Conservation (phyloP, 345 rosid species). For the Lumnitzera racemosa region DNA sequence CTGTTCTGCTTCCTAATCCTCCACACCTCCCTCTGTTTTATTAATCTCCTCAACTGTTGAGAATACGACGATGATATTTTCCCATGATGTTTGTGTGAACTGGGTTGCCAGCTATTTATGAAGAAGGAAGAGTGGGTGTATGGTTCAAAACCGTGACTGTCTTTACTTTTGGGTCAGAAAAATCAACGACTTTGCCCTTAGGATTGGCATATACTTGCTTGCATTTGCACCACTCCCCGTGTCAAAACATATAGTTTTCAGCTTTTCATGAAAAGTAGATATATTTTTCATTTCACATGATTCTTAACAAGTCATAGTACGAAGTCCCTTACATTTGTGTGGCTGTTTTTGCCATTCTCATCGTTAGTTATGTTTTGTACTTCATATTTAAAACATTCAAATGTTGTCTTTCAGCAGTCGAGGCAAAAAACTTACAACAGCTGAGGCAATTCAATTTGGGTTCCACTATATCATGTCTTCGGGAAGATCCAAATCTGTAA, state of each 20-base stretch:
- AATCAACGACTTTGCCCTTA: too few relatives aligned
- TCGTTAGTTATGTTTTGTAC: constrained; percentile 1
- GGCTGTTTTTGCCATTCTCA: constrained; percentile 2
- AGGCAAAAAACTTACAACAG: constrained; percentile 6
- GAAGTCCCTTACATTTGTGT: constrained; percentile 3
- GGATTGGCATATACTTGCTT: neutral
- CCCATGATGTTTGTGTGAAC: too few relatives aligned
- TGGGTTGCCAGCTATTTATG: too few relatives aligned
- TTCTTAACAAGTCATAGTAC: neutral
- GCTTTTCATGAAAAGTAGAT: constrained; percentile 2
- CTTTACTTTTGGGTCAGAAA: neutral
- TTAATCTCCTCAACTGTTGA: neutral
- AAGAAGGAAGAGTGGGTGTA: too few relatives aligned
- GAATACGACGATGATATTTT: too few relatives aligned
- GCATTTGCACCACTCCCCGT: neutral
- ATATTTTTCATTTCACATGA: constrained; percentile 10
- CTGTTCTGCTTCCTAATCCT: too few relatives aligned
- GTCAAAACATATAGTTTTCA: neutral
- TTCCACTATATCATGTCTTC: constrained; percentile 20
- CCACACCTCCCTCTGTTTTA: neutral
- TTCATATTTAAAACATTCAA: neutral
- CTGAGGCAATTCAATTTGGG: neutral
- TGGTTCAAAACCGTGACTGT: neutral
- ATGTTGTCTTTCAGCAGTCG: constrained; percentile 4
- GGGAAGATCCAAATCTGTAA: constrained; percentile 17